These are phyloP conservation scores for Buddleja alternifolia DNA, from an alignment of 257 asterid genomes.

Conservation along the genomic window DNA sequence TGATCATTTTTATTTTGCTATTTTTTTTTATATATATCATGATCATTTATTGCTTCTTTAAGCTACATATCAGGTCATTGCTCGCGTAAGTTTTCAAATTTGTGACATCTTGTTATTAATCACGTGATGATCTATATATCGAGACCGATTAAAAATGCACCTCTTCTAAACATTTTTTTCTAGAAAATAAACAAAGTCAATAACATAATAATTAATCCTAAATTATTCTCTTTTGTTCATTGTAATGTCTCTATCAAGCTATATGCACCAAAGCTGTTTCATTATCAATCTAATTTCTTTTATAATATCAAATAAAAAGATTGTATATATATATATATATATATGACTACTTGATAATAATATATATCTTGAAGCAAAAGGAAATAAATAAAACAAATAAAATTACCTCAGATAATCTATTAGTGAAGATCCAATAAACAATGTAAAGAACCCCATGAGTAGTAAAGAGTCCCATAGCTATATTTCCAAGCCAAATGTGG, in stretches of 20 bases:
- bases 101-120: too few species aligned
- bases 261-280: constrained; percentile 3
- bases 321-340: too few species aligned
- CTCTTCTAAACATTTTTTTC: too few species aligned
- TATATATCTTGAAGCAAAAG: constrained; percentile 9
- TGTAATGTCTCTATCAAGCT: constrained; percentile 17
- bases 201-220: too few species aligned
- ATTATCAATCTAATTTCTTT: neutral
- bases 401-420: constrained; percentile 75
- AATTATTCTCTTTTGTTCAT: neutral
- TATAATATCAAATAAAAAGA: too few species aligned
- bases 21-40: too few species aligned
- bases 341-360: neutral
- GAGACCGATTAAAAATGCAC: too few species aligned
- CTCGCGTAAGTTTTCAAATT: too few species aligned
- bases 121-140: too few species aligned
- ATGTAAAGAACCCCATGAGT: constrained; percentile 73
- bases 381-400: neutral
- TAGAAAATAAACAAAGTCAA: too few species aligned
- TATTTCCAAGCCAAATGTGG: constrained; percentile 87
- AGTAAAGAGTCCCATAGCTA: constrained; percentile 74
- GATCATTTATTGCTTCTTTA: constrained; percentile 18
- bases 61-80: neutral
- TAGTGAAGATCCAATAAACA: constrained; percentile 74
- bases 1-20: too few species aligned